phyloP scores from a whole-genome alignment of 768 basidiomycete species.

The Mrakia blollopis region DNA sequence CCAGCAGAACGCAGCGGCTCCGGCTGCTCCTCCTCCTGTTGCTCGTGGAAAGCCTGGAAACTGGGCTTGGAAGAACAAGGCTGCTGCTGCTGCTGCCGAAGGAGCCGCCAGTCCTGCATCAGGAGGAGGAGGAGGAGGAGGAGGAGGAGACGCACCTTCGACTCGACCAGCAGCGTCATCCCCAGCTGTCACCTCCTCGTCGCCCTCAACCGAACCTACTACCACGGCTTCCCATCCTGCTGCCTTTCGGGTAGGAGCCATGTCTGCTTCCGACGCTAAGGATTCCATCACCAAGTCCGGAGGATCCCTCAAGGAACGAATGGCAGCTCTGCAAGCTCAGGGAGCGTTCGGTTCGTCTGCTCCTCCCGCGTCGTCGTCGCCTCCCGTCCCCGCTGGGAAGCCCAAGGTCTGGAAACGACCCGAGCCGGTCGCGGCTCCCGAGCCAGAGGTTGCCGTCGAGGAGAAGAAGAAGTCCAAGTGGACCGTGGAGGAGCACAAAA shows the following conservation, averaged over 20 bases:
- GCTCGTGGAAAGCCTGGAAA: constrained; percentile 28
- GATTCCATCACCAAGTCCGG: constrained; percentile 70
- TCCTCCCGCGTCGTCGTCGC: constrained; percentile 53
- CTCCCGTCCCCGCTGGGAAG: constrained; percentile 57
- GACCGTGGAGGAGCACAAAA: constrained; percentile 32
- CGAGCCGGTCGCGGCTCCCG: constrained; percentile 40
- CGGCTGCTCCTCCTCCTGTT: constrained; percentile 20
- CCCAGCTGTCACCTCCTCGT: background rate
- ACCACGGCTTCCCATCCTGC: background rate
- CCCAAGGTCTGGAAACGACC: constrained; percentile 82
- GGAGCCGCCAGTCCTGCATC: background rate
- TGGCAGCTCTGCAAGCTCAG: constrained; percentile 77
- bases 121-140: background rate
- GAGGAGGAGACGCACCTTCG: constrained; percentile 20
- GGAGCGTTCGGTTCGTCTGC: constrained; percentile 64
- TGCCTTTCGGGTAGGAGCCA: constrained; percentile 21
- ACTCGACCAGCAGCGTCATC: background rate
- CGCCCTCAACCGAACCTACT: constrained; percentile 15
- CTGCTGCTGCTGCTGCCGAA: constrained; percentile 27
- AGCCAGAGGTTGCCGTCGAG: constrained; percentile 13
- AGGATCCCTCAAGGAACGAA: constrained; percentile 82
- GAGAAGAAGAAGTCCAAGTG: constrained; percentile 32
- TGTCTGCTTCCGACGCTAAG: constrained; percentile 72
- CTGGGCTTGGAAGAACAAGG: constrained; percentile 33
- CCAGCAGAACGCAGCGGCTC: constrained; percentile 24